Evolutionary conservation across 495 filamentous ascomycete genomes (phyloP).

Genomic region (Lasiosphaeriaceae sp.): DNA sequence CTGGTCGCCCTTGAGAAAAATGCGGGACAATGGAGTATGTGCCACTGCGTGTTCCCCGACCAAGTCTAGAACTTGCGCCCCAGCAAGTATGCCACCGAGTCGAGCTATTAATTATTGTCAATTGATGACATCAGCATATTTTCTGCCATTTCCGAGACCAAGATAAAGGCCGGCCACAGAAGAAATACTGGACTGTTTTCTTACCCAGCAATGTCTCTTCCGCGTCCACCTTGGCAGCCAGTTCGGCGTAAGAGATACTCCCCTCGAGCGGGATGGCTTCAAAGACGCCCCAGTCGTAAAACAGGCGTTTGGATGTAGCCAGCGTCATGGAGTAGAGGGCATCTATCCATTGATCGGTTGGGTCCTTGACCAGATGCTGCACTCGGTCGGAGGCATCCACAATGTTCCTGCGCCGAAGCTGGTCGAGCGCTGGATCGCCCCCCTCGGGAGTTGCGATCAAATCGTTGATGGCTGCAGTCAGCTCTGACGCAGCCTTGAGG

Average conservation of each 20-base stretch:
- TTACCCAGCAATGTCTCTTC: background rate
- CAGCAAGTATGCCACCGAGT: background rate
- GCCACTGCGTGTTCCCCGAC: constrained; percentile 4
- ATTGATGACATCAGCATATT: no score
- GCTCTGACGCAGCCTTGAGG: no score
- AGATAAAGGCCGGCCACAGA: background rate
- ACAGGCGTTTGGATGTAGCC: background rate
- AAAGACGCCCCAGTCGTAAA: constrained; percentile 2
- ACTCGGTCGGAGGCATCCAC: background rate
- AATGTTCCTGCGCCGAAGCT: background rate
- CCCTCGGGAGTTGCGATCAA: no score
- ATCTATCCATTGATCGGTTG: background rate
- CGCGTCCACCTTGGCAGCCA: background rate
- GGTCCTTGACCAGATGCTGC: background rate
- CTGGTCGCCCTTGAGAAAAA: background rate
- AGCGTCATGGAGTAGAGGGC: background rate
- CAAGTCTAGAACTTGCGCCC: background rate
- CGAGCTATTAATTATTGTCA: background rate
- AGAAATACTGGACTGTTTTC: background rate
- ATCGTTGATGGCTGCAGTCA: no score
- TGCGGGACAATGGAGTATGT: constrained; percentile 1
- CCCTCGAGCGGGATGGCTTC: constrained; percentile 1
- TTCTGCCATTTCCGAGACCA: no score
- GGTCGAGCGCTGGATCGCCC: background rate
- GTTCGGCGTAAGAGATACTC: background rate